phyloP scores from a whole-genome alignment of 2,329 filamentous ascomycete genomes.

The Calonectria pteridis region DNA sequence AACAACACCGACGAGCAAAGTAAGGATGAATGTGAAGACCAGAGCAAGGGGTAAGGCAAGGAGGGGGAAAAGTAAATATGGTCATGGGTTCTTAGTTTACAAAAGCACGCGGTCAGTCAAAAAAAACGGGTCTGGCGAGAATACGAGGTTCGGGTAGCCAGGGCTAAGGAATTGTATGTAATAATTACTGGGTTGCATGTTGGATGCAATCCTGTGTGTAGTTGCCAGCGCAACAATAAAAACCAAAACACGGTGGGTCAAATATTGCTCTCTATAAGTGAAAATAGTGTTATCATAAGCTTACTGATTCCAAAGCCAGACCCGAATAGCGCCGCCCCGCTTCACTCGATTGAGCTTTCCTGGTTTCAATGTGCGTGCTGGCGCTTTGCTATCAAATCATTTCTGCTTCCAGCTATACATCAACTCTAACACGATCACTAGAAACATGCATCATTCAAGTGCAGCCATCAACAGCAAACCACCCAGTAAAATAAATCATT shows the following conservation, averaged over 20 bases:
- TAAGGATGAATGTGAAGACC: background rate
- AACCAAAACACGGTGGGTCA: background rate
- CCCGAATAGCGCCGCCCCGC: background rate
- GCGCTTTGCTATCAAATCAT: background rate
- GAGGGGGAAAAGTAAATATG: conserved; percentile 23
- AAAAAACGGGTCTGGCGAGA: background rate
- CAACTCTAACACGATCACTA: background rate
- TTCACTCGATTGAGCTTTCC: background rate
- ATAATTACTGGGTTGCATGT: background rate
- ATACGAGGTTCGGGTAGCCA: background rate
- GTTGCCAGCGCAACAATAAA: background rate
- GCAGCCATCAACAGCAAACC: background rate
- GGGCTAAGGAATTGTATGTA: background rate
- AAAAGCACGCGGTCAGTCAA: no score
- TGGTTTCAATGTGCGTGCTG: background rate
- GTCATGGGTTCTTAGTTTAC: conserved; percentile 1
- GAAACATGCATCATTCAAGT: background rate
- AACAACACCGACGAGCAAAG: conserved; percentile 26
- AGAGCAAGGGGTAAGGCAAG: background rate
- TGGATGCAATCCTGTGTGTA: background rate
- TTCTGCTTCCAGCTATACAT: background rate
- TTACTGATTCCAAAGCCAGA: background rate
- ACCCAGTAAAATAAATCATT: background rate
- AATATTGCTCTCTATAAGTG: background rate
- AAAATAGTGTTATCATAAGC: background rate